Conservation (phyloP, 2,329 filamentous ascomycete genomes). For the Fusarium pilosicola region DNA sequence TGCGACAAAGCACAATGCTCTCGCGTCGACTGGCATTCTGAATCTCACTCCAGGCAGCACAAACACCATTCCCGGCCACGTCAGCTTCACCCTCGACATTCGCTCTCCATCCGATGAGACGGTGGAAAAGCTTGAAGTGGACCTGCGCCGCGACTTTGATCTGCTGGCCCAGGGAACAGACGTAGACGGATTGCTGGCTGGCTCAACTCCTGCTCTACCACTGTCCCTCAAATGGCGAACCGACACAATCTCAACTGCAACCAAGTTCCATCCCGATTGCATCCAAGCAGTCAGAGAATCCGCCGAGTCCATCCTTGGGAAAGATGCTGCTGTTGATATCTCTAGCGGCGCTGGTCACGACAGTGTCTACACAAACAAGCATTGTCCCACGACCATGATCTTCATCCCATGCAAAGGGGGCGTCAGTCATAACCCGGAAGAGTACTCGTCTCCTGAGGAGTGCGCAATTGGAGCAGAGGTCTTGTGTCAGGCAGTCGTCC, state of each 20-base stretch:
- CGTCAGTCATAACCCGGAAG: slow-evolving; percentile 45
- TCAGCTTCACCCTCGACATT: slow-evolving; percentile 73
- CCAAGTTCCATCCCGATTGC: slow-evolving; percentile 73
- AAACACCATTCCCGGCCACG: slow-evolving; percentile 74
- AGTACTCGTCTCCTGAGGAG: slow-evolving; percentile 46
- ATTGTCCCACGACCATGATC: slow-evolving; percentile 48
- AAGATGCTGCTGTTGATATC: slow-evolving; percentile 44
- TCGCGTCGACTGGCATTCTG: slow-evolving; percentile 46
- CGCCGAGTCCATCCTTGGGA: slow-evolving; percentile 54
- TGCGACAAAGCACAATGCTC: slow-evolving; percentile 38
- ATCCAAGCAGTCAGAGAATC: slow-evolving; percentile 70
- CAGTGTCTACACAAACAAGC: slow-evolving; percentile 46
- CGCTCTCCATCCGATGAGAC: slow-evolving; percentile 64
- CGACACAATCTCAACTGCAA: slow-evolving; percentile 68
- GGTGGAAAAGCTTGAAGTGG: slow-evolving; percentile 62
- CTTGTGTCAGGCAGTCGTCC: slow-evolving; percentile 36
- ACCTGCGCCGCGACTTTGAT: slow-evolving; percentile 51
- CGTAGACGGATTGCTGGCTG: slow-evolving; percentile 48
- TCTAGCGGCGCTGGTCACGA: slow-evolving; percentile 50
- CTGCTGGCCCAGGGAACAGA: slow-evolving; percentile 61
- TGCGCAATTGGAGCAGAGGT: slow-evolving; percentile 44
- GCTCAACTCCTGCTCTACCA: slow-evolving; percentile 50
- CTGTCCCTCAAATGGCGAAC: slow-evolving; percentile 67
- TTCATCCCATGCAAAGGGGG: slow-evolving; percentile 47
- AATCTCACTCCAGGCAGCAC: slow-evolving; percentile 64